Evolutionary conservation across 352 stramenopile genomes (phyloP), one percentile per base, ranked within the genome.

Genomic region (Globisporangium iwayamae): DNA sequence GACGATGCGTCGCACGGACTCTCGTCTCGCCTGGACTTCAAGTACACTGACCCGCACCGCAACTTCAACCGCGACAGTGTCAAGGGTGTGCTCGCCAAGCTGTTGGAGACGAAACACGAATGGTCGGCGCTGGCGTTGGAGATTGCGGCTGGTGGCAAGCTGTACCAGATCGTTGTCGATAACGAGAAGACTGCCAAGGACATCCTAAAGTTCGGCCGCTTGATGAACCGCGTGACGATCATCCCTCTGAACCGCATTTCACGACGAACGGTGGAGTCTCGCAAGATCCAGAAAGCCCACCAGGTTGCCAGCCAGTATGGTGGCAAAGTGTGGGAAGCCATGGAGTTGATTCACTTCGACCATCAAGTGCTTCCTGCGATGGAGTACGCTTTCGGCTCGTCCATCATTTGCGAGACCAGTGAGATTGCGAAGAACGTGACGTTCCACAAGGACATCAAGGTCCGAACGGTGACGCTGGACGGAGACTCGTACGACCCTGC

Each of bases 91-190:
- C 83, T 99, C n/a, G 97, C 96, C 14, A 96, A 96, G 45, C 79
- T 99, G 9, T 74, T 99, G 8, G 79, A 96, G 59, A 97, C 98
- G 0, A 98, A 98, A 61, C 74, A 99, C 56, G 78, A 92, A 41
- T 91, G 86, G 72, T 89, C 96, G 63, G 89, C 96, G 14, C 98
- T 98, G 14, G 97, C 97, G 16, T 78, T 99, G 1, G 98, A 99
- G 78, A 98, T 99, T 55, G 96, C 93, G 30, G 97, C 97, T 5
- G 98, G 98, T 41, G 97, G 97, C 39, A 99, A 98, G 65, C 78
- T 99, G 9, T 99, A 98, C 69, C 96, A 99, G 72, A 96, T 99
- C 41, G 97, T 99, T 30, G 97, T 99, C 18, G 97, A 99, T 70
- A 98, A 98, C 68, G 96, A 98, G 38, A 92, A 98, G 43, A 99